phyloP scores from a whole-genome alignment of 352 stramenopile genomes.

The Phytophthora agathidicida region DNA sequence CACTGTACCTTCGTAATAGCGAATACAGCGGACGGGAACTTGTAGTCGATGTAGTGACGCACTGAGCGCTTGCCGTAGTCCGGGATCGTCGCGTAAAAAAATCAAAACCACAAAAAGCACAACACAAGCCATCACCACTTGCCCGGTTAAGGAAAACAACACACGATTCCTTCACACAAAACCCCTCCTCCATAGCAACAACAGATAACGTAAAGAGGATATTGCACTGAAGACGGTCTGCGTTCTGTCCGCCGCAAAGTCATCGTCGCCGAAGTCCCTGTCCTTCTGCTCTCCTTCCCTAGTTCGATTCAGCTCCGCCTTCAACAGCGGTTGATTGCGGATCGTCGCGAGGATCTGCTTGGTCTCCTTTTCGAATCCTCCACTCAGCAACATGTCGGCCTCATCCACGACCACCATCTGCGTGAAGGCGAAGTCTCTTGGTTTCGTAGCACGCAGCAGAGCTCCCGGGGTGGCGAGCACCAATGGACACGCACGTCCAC shows the following conservation, averaged over 20 bases:
- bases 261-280: constrained; percentile 18
- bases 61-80: constrained; percentile 81
- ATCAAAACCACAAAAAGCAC: constrained; percentile 12
- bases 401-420: constrained; percentile 80
- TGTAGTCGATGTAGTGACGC: constrained; percentile 73
- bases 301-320: constrained; percentile 47
- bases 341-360: constrained; percentile 86
- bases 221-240: constrained; percentile 86
- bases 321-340: constrained; percentile 72
- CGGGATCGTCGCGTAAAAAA: constrained; percentile 73
- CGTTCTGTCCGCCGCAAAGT: constrained; percentile 34
- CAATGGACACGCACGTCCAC: constrained; percentile 44
- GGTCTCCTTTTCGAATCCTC: constrained; percentile 77
- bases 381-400: constrained; percentile 80
- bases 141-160: constrained; percentile 32
- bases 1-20: constrained; percentile 72
- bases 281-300: constrained; percentile 9
- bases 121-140: constrained; percentile 16
- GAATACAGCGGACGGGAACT: constrained; percentile 69
- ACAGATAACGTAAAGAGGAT: constrained; percentile 44
- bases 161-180: not conserved
- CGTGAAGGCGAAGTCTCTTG: constrained; percentile 78
- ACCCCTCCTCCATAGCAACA: too few relatives aligned
- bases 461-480: constrained; percentile 72
- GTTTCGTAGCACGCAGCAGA: constrained; percentile 67